Conservation (phyloP, 148 eudicot species). For the Rhododendron henanense region DNA sequence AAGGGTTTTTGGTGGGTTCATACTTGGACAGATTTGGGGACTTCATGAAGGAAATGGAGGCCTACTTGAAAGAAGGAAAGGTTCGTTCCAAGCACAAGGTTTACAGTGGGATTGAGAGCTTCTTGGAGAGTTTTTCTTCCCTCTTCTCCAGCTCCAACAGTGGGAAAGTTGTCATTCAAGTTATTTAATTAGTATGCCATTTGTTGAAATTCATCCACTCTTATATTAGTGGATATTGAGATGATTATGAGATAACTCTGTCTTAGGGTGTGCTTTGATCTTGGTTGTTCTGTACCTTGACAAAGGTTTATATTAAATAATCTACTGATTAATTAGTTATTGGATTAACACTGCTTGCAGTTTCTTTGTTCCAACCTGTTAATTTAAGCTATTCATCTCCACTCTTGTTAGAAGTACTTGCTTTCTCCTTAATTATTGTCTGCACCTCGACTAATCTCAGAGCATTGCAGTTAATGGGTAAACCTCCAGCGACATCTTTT, state of each 20-base stretch:
- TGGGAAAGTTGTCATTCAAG: conserved; percentile 37
- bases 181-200: neutral
- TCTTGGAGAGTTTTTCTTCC: conserved; percentile 26
- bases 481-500: too few relatives aligned
- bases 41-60: conserved; percentile 27
- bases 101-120: conserved; percentile 26
- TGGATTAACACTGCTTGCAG: neutral
- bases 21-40: conserved; percentile 14
- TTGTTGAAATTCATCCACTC: neutral
- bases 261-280: neutral
- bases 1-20: conserved; percentile 26
- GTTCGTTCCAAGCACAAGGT: conserved; percentile 22
- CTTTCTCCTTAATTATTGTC: too few relatives aligned
- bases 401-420: too few relatives aligned
- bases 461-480: too few relatives aligned
- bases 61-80: conserved; percentile 24
- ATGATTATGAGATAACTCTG: neutral
- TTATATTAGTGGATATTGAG: neutral
- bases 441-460: too few relatives aligned
- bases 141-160: conserved; percentile 31
- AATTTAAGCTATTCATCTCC: too few relatives aligned
- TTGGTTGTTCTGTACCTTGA: neutral
- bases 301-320: neutral
- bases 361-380: neutral
- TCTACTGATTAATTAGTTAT: neutral